These are phyloP conservation scores for Taphrina flavorubra DNA, from an alignment of 1,139 yeast species.

Conservation along the genomic window DNA sequence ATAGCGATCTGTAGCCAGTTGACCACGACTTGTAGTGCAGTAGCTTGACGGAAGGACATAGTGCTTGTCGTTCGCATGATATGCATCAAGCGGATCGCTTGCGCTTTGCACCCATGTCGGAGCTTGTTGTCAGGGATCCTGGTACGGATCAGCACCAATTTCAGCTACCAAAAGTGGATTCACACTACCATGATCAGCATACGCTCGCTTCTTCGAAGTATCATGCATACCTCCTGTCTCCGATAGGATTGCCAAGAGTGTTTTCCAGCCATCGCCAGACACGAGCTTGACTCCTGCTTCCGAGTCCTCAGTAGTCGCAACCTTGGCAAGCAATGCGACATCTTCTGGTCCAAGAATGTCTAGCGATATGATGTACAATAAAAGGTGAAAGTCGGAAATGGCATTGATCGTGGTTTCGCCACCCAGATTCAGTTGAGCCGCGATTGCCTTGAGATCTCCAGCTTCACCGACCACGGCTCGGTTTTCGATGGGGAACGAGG, in stretches of 20 bases:
- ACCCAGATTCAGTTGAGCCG: constrained; percentile 57
- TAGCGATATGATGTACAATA: constrained; percentile 58
- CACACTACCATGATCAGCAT: constrained; percentile 30
- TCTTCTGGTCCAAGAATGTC: constrained; percentile 40
- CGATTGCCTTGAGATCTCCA: constrained; percentile 66
- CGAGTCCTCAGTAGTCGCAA: constrained; percentile 53
- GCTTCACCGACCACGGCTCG: constrained; percentile 62
- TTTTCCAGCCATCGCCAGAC: constrained; percentile 77
- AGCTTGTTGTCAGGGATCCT: background rate
- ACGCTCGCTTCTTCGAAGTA: background rate
- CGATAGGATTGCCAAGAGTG: constrained; percentile 62
- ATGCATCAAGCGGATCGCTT: background rate
- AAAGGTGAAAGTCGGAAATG: constrained; percentile 72
- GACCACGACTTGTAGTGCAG: no score
- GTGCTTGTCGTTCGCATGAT: no score
- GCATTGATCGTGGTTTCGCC: constrained; percentile 53
- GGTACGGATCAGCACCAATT: background rate
- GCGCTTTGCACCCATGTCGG: background rate
- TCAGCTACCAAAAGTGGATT: background rate
- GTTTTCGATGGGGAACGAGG: constrained; percentile 45
- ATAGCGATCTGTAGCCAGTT: no score
- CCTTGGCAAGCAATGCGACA: constrained; percentile 44
- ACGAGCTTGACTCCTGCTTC: constrained; percentile 62
- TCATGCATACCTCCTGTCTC: constrained; percentile 27
- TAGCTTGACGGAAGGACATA: no score